These are phyloP conservation scores for Trypanosomatidae sp. DNA, from an alignment of 208 protist species.

Conservation along the genomic window DNA sequence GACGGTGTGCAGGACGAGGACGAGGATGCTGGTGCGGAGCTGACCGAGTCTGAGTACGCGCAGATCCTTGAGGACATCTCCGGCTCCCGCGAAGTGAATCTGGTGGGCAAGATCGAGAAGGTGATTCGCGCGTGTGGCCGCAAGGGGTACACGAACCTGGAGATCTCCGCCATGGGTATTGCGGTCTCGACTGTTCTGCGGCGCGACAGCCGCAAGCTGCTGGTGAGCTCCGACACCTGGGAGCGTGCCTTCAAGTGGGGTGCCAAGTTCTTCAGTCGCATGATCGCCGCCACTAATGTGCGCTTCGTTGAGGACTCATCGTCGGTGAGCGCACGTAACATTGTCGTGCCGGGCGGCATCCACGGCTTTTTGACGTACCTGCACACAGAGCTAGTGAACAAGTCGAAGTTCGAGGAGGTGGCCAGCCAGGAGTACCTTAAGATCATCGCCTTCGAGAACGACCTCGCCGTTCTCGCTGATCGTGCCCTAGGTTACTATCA, in stretches of 20 bases:
- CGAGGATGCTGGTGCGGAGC: conserved; percentile 23
- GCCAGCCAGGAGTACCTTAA: conserved; percentile 50
- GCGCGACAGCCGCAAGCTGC: conserved; percentile 46
- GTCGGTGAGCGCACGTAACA: conserved; percentile 28
- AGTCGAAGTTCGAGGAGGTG: conserved; percentile 51
- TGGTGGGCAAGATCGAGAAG: conserved; percentile 38
- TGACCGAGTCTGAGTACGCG: conserved; percentile 33
- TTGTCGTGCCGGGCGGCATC: conserved; percentile 52
- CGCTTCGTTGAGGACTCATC: conserved; percentile 40
- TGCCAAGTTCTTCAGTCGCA: conserved; percentile 33
- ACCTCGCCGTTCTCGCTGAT: conserved; percentile 63
- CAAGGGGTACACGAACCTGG: conserved; percentile 43
- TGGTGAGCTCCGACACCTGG: conserved; percentile 53
- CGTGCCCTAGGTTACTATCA: conserved; percentile 63
- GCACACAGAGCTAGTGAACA: conserved; percentile 47
- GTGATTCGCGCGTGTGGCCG: conserved; percentile 43
- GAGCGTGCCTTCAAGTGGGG: conserved; percentile 41
- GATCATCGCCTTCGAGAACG: conserved; percentile 66
- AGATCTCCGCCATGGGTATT: conserved; percentile 57
- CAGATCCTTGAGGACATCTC: conserved; percentile 27
- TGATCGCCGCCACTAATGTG: conserved; percentile 43
- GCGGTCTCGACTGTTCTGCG: conserved; percentile 41
- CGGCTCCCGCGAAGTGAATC: conserved; percentile 35
- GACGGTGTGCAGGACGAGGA: conserved; percentile 35
- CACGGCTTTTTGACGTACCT: conserved; percentile 49